Conservation (phyloP, 2,329 filamentous ascomycete genomes). For the Monascus ruber region DNA sequence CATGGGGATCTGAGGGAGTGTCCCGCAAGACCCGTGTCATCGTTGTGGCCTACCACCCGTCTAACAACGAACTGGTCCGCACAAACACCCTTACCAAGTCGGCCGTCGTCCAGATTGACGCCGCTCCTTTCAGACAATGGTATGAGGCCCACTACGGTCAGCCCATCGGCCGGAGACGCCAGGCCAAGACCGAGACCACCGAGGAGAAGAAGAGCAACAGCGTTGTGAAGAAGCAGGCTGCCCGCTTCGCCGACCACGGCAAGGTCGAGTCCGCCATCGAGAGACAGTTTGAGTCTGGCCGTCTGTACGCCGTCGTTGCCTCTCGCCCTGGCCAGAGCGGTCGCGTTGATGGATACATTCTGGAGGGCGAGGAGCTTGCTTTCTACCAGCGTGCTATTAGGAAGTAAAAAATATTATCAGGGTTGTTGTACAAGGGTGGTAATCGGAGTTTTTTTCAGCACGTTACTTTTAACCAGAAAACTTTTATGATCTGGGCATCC, state of each 20-base stretch:
- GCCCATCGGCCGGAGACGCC: conserved; percentile 76
- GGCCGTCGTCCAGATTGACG: conserved; percentile 97
- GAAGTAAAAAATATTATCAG: conserved; percentile 58
- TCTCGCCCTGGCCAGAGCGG: conserved; percentile 95
- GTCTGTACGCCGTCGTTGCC: conserved; percentile 85
- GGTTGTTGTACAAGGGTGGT: conserved; percentile 19
- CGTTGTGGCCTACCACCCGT: conserved; percentile 95
- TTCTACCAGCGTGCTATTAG: conserved; percentile 99
- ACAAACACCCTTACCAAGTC: conserved; percentile 99
- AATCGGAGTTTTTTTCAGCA: conserved; percentile 24
- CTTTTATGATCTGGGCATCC: conserved; percentile 23
- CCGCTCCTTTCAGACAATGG: conserved; percentile 98
- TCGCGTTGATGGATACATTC: conserved; percentile 91
- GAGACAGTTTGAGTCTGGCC: conserved; percentile 99
- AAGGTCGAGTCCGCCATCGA: conserved; percentile 90
- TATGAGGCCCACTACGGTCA: conserved; percentile 99
- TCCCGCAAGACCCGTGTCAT: conserved; percentile 99
- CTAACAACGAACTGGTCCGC: conserved; percentile 99
- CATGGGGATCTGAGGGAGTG: conserved; percentile 95
- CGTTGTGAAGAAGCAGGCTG: conserved; percentile 93
- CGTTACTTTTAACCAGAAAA: conserved; percentile 19
- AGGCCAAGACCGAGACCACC: conserved; percentile 56
- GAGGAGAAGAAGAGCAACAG: conserved; percentile 87
- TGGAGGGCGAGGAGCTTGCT: conserved; percentile 98
- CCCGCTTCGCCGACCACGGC: conserved; percentile 66